phyloP scores from a whole-genome alignment of 371 early-diverging fungal genomes.

The Nematocida ausubeli region DNA sequence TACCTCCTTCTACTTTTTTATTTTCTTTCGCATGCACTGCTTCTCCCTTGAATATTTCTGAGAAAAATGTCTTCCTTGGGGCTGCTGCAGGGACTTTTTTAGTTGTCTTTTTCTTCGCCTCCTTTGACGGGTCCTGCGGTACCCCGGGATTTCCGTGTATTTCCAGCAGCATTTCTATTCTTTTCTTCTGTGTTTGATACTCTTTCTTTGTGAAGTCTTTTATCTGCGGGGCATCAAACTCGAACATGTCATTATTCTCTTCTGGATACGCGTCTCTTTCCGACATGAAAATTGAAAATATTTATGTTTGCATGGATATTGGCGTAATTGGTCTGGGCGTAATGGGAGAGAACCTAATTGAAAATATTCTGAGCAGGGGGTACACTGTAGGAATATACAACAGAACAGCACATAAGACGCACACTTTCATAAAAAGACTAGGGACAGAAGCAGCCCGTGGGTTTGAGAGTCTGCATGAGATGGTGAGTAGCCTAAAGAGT shows the following conservation, averaged over 20 bases:
- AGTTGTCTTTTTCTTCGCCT: background rate
- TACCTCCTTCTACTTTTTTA: too few species aligned
- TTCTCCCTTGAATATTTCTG: constrained; percentile 1
- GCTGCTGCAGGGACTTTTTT: constrained; percentile 3
- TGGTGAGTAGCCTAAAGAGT: constrained; percentile 80
- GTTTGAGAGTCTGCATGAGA: constrained; percentile 81
- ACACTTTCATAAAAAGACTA: constrained; percentile 71
- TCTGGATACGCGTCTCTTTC: background rate
- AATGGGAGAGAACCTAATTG: constrained; percentile 95
- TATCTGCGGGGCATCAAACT: constrained; percentile 47
- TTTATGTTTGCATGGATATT: constrained; percentile 72
- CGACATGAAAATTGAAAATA: constrained; percentile 4
- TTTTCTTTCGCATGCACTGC: background rate
- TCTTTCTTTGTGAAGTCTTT: constrained; percentile 46
- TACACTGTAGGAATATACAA: constrained; percentile 77
- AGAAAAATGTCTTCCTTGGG: constrained; percentile 45
- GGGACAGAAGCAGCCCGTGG: constrained; percentile 70
- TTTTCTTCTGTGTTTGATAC: constrained; percentile 41
- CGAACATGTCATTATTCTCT: background rate
- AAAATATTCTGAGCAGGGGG: constrained; percentile 93
- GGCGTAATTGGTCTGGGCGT: constrained; percentile 97
- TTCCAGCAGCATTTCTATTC: constrained; percentile 38
- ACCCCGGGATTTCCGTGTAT: constrained; percentile 36
- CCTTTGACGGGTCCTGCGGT: constrained; percentile 43
- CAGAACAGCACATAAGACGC: constrained; percentile 87